Conservation (phyloP, 176 grass and related monocot species). For the Lolium perenne region DNA sequence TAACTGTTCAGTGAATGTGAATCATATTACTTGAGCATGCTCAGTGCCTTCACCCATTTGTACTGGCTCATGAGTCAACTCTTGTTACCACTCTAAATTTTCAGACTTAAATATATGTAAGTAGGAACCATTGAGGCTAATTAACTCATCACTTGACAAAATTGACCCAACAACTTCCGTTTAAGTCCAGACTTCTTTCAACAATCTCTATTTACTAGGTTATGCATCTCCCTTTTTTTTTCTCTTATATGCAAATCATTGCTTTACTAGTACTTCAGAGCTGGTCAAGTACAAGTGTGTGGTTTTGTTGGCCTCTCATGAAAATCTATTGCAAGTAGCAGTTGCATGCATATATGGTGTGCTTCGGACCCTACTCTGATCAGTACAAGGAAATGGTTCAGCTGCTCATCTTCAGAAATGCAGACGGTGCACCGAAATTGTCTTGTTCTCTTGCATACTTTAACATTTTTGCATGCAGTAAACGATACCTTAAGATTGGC, state of each 20-base stretch:
- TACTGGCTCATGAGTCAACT: too few species aligned
- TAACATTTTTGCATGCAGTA: background rate
- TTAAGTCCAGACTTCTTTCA: background rate
- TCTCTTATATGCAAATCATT: background rate
- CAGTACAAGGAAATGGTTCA: slow-evolving; percentile 20
- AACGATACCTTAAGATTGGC: background rate
- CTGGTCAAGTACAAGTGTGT: too few species aligned
- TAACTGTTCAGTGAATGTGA: background rate
- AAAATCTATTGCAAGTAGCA: slow-evolving; percentile 10
- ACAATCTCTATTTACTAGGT: slow-evolving; percentile 7
- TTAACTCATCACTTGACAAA: background rate
- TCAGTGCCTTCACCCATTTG: background rate
- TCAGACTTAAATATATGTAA: slow-evolving; percentile 5
- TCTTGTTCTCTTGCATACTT: slow-evolving; percentile 1
- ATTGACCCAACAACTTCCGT: background rate
- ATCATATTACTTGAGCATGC: background rate
- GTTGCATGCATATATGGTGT: slow-evolving; percentile 6
- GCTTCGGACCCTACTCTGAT: background rate
- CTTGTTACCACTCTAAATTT: slow-evolving; percentile 15
- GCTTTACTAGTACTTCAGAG: background rate
- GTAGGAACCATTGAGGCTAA: background rate
- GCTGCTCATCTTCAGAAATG: slow-evolving; percentile 26
- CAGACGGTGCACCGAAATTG: background rate
- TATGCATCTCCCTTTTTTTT: background rate
- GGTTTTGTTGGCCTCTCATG: too few species aligned